Percentiles rank a stretch among this genome's conserved stretches.
Evolutionary conservation across 208 protist genomes (phyloP).

Genomic region (Crithidia brevicula): DNA sequence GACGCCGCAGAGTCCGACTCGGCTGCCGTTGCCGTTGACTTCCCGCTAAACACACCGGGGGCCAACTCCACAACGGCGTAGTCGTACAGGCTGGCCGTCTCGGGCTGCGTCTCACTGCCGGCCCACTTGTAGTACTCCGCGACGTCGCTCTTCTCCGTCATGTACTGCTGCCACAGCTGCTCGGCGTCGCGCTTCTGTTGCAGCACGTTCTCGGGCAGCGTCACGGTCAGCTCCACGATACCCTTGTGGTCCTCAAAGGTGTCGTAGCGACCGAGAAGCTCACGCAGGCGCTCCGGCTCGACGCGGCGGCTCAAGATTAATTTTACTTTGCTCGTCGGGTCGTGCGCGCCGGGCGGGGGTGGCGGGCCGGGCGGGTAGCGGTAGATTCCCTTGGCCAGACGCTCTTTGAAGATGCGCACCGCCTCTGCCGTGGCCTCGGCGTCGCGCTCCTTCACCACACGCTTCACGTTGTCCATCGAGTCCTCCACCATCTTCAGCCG

Average conservation of each 20-base stretch:
- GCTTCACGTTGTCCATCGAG: slow-evolving; percentile 84
- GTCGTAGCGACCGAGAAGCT: slow-evolving; percentile 82
- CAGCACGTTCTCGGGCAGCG: slow-evolving; percentile 69
- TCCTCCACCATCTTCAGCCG: slow-evolving; percentile 83
- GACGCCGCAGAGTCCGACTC: slow-evolving; percentile 19
- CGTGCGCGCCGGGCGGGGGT: slow-evolving; percentile 68
- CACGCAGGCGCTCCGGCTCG: slow-evolving; percentile 65
- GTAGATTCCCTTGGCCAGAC: slow-evolving; percentile 71
- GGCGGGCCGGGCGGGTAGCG: slow-evolving; percentile 88
- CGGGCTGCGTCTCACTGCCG: neutral
- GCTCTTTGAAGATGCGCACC: slow-evolving; percentile 67
- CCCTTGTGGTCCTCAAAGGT: slow-evolving; percentile 86
- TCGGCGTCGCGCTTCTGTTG: slow-evolving; percentile 77
- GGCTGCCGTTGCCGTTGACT: neutral
- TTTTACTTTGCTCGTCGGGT: slow-evolving; percentile 64
- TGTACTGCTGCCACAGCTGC: slow-evolving; percentile 81
- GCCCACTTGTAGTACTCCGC: slow-evolving; percentile 84
- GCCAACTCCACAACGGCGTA: slow-evolving; percentile 77
- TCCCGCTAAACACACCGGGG: slow-evolving; percentile 57
- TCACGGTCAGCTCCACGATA: slow-evolving; percentile 72
- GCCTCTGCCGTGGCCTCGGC: slow-evolving; percentile 72
- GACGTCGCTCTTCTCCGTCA: slow-evolving; percentile 65
- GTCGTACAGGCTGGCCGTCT: slow-evolving; percentile 64
- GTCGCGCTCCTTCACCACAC: slow-evolving; percentile 85
- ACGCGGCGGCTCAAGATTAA: slow-evolving; percentile 70